Conservation (phyloP, 2,329 filamentous ascomycete species). For the Ceratocystiopsis brevicomis region DNA sequence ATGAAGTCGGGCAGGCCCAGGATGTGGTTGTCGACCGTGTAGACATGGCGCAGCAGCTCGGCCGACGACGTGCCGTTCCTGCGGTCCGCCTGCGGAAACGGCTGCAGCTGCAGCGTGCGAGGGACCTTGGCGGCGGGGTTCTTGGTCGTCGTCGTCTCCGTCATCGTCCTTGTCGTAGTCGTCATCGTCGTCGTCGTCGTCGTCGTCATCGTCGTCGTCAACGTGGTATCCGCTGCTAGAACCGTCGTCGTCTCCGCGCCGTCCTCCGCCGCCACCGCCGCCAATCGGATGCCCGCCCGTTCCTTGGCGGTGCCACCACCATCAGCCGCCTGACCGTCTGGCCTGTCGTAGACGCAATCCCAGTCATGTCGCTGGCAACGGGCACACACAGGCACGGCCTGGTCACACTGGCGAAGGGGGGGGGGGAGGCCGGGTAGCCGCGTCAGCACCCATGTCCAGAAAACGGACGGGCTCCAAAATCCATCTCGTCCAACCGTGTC, state of each 20-base stretch:
- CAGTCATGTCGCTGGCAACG: conserved; percentile 10
- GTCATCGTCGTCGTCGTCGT: too few relatives aligned
- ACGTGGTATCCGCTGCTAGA: too few relatives aligned
- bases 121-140: not conserved
- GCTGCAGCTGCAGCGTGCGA: conserved; percentile 1
- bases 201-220: too few relatives aligned
- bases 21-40: conserved; percentile 2
- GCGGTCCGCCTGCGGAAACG: conserved; percentile 2
- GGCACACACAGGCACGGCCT: conserved; percentile 8
- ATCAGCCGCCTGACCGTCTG: not conserved
- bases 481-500: too few relatives aligned
- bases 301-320: too few relatives aligned
- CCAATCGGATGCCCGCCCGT: too few relatives aligned
- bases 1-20: conserved; percentile 9
- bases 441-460: not conserved
- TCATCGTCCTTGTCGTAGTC: too few relatives aligned
- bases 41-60: conserved; percentile 9
- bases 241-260: too few relatives aligned
- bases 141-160: not conserved
- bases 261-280: not conserved
- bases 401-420: conserved; percentile 13
- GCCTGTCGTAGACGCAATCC: conserved; percentile 7
- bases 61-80: conserved; percentile 7
- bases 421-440: not conserved
- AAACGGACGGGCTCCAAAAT: not conserved